These are phyloP conservation scores for Neofusicoccum parvum DNA, from an alignment of 2,329 filamentous ascomycete species.

Conservation along the genomic window DNA sequence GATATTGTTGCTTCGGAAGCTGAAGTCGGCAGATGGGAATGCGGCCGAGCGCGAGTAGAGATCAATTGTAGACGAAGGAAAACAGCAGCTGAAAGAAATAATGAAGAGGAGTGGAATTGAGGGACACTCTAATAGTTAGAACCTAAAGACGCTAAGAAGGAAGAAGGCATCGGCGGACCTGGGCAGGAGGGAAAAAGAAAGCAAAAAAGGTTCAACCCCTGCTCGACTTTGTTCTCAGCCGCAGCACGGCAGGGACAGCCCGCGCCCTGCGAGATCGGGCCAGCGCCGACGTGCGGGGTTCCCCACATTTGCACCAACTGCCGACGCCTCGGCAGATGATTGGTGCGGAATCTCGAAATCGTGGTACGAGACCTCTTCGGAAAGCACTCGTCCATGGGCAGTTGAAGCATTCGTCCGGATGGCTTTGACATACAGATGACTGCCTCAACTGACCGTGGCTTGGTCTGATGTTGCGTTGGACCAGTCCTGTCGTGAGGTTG, in stretches of 20 bases:
- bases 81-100: neutral
- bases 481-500: too few species aligned
- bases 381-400: too few species aligned
- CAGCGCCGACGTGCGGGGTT: neutral
- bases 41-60: neutral
- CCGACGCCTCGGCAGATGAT: neutral
- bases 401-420: too few species aligned
- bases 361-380: neutral
- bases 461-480: too few species aligned
- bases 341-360: neutral
- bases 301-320: slow-evolving; percentile 1
- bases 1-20: neutral
- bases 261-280: slow-evolving; percentile 4
- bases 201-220: neutral
- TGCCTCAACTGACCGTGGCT: too few species aligned
- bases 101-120: neutral
- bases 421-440: too few species aligned
- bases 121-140: neutral
- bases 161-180: neutral
- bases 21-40: neutral
- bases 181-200: neutral
- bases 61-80: neutral
- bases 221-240: neutral
- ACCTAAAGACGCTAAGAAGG: neutral
- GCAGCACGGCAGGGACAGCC: neutral